A percentile compares a stretch with the other conserved stretches of the same genome.
phyloP scores from a whole-genome alignment of 345 rosid genomes.

The Brassica rapa region DNA sequence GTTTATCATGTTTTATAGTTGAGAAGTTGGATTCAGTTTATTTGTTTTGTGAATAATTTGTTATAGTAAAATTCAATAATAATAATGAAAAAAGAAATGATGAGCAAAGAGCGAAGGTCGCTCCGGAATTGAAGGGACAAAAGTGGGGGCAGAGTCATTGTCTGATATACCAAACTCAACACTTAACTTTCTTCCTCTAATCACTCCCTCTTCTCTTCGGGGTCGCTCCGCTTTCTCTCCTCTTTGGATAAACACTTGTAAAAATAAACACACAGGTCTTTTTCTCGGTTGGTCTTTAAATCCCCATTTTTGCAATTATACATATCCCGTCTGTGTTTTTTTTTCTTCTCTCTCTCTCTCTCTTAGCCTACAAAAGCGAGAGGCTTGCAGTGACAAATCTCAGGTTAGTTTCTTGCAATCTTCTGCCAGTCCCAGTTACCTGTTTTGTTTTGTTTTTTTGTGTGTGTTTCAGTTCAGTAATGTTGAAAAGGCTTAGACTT shows the following conservation, averaged over 20 bases:
- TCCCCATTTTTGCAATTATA: not conserved
- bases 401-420: conserved; percentile 25
- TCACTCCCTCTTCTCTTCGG: conserved; percentile 7
- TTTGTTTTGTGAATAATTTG: not conserved
- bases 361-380: not conserved
- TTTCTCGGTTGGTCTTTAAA: not conserved
- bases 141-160: conserved; percentile 29
- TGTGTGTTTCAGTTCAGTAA: not conserved
- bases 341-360: not conserved
- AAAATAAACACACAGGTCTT: not conserved
- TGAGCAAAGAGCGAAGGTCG: conserved; percentile 5
- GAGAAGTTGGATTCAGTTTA: not conserved
- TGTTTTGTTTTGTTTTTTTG: conserved; percentile 1
- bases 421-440: not conserved
- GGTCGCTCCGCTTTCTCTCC: not conserved
- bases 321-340: not conserved
- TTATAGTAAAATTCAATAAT: not conserved
- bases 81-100: not conserved
- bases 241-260: conserved; percentile 5
- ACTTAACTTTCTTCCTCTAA: conserved; percentile 29
- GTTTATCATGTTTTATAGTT: too few species aligned
- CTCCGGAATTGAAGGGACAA: conserved; percentile 41
- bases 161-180: conserved; percentile 24
- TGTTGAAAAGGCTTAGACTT: conserved; percentile 20
- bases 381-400: conserved; percentile 17